Evolutionary conservation across 2,329 filamentous ascomycete species (phyloP).

Genomic region (Fusarium hostae): DNA sequence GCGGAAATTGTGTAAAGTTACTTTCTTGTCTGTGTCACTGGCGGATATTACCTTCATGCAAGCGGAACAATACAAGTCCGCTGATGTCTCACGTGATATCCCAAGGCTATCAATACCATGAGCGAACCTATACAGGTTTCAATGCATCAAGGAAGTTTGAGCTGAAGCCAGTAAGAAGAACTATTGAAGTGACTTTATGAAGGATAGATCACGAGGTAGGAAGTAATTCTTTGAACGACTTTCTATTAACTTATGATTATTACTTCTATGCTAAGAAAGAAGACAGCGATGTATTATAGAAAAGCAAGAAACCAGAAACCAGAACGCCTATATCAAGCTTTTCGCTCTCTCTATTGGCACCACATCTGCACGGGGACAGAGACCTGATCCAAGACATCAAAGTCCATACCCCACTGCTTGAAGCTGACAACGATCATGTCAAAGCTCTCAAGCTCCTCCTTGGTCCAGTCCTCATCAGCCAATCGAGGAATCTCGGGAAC

Average conservation of each 20-base stretch:
- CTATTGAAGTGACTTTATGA: accelerated
- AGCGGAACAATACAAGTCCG: neutral
- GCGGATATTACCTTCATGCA: neutral
- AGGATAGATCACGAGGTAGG: accelerated
- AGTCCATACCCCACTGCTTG: slow-evolving; percentile 30
- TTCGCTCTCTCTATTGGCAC: slow-evolving; percentile 2
- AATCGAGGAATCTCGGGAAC: slow-evolving; percentile 29
- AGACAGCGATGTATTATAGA: neutral
- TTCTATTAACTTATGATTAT: neutral
- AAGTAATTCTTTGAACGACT: accelerated
- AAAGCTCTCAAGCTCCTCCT: slow-evolving; percentile 27
- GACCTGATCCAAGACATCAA: slow-evolving; percentile 16
- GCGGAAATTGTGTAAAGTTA: neutral
- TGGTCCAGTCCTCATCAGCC: slow-evolving; percentile 28
- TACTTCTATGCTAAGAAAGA: neutral
- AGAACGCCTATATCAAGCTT: neutral
- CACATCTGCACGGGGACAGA: slow-evolving; percentile 28
- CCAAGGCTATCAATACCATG: neutral
- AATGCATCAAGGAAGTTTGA: too few species aligned
- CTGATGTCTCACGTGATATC: neutral
- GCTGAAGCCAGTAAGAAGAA: neutral
- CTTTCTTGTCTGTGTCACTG: neutral
- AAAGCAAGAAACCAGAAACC: neutral
- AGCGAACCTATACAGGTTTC: too few species aligned
- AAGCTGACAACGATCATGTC: slow-evolving; percentile 35